These are phyloP conservation scores for Escovopsis sp. DNA, from an alignment of 2,329 filamentous ascomycete genomes.

Conservation along the genomic window DNA sequence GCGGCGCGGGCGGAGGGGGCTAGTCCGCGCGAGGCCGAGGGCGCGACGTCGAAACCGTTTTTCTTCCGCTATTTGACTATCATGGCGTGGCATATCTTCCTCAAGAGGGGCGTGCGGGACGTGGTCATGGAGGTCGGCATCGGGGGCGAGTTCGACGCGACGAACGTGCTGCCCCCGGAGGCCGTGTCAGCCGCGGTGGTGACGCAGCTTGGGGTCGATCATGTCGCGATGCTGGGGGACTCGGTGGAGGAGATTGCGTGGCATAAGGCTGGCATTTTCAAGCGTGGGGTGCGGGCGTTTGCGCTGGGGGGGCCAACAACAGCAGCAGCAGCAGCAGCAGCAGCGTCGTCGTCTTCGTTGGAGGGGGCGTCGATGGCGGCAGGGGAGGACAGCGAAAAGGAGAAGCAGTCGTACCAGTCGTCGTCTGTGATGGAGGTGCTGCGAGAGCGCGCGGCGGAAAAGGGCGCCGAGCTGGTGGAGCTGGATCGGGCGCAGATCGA, in stretches of 20 bases:
- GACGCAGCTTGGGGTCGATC: constrained; percentile 72
- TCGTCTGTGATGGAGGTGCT: constrained; percentile 36
- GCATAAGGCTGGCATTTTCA: constrained; percentile 87
- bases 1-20: constrained; percentile 20
- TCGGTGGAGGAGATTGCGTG: constrained; percentile 72
- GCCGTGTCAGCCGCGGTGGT: constrained; percentile 58
- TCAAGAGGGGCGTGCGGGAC: constrained; percentile 57
- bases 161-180: constrained; percentile 56
- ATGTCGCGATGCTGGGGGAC: constrained; percentile 63
- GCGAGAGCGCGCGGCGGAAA: constrained; percentile 41
- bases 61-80: constrained; percentile 90
- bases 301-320: constrained; percentile 15
- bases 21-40: constrained; percentile 28
- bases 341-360: too few species aligned
- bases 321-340: constrained; percentile 18
- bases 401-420: too few species aligned
- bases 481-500: constrained; percentile 23
- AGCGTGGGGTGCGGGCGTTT: constrained; percentile 33
- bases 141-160: constrained; percentile 84
- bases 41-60: constrained; percentile 57
- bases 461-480: constrained; percentile 29
- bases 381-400: too few species aligned
- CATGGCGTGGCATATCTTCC: constrained; percentile 71
- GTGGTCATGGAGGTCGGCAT: constrained; percentile 89
- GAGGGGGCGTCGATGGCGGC: constrained; percentile 40